Percentiles rank a stretch among this genome's conserved stretches.
phyloP scores from a whole-genome alignment of 306 rosid species.

The Fagus crenata region DNA sequence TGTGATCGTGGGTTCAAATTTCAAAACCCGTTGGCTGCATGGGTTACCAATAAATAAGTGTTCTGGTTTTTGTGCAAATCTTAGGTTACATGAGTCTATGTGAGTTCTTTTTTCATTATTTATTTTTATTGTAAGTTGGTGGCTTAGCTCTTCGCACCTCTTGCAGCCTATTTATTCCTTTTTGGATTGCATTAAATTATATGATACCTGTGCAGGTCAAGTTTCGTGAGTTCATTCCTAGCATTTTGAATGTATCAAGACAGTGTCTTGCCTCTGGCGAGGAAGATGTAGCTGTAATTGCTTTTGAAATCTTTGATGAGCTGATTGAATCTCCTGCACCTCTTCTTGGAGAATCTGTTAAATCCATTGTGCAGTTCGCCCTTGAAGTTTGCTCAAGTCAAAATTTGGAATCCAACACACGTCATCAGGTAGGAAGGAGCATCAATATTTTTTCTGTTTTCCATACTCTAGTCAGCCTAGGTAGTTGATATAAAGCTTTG shows the following conservation, averaged over 20 bases:
- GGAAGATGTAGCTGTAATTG: conserved; percentile 92
- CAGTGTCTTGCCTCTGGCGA: conserved; percentile 97
- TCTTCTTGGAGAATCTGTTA: conserved; percentile 95
- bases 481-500: neutral
- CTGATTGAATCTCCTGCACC: conserved; percentile 99
- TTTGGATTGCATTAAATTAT: conserved; percentile 14
- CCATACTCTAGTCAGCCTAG: neutral
- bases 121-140: conserved; percentile 13
- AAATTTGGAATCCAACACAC: conserved; percentile 88
- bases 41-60: neutral
- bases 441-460: conserved; percentile 13
- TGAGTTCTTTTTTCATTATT: neutral
- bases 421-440: conserved; percentile 81
- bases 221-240: conserved; percentile 94
- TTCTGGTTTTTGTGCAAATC: conserved; percentile 12
- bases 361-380: conserved; percentile 93
- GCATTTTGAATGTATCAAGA: conserved; percentile 90
- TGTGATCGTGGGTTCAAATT: too few relatives aligned
- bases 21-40: too few relatives aligned
- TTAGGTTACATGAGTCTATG: neutral
- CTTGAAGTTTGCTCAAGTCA: conserved; percentile 98
- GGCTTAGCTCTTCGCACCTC: conserved; percentile 9
- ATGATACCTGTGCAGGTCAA: conserved; percentile 52
- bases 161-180: conserved; percentile 3
- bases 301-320: conserved; percentile 97